Evolutionary conservation across 805 yeast species (phyloP).

Genomic region (Myxozyma vanderwaltii): DNA sequence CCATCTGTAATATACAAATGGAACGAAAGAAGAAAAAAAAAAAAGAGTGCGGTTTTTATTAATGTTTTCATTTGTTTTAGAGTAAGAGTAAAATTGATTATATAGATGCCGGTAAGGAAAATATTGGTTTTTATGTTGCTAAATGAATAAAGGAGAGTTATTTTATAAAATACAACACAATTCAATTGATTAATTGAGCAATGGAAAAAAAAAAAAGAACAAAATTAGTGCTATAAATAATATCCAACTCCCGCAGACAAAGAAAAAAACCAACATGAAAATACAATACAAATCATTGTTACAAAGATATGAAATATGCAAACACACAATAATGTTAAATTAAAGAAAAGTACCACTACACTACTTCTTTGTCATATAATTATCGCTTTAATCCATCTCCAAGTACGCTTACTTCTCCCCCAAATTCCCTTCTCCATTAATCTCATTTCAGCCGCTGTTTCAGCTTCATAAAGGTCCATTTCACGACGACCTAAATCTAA

Average conservation of each 20-base stretch:
- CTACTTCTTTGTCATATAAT: background rate
- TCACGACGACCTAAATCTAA: slow-evolving; percentile 84
- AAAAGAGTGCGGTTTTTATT: too few species aligned
- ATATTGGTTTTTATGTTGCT: too few species aligned
- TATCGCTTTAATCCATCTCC: slow-evolving; percentile 19
- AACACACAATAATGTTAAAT: background rate
- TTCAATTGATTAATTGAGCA: too few species aligned
- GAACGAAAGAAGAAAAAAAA: too few species aligned
- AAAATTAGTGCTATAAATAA: too few species aligned
- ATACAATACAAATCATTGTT: background rate
- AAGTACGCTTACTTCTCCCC: slow-evolving; percentile 11
- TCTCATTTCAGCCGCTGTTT: slow-evolving; percentile 27
- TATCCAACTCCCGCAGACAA: background rate
- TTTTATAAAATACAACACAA: too few species aligned
- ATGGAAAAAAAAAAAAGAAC: too few species aligned
- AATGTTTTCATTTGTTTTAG: too few species aligned
- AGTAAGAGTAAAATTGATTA: too few species aligned
- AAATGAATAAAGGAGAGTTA: too few species aligned
- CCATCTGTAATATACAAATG: too few species aligned
- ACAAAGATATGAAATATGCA: background rate
- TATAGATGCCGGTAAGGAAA: too few species aligned
- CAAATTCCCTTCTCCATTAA: slow-evolving; percentile 24
- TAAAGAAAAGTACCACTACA: background rate
- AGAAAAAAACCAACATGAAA: background rate
- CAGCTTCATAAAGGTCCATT: slow-evolving; percentile 57